Percentiles rank a stretch among this genome's conserved stretches.
phyloP scores from a whole-genome alignment of 2,329 filamentous ascomycete genomes.

The Nannizziopsis arthrosporioides region DNA sequence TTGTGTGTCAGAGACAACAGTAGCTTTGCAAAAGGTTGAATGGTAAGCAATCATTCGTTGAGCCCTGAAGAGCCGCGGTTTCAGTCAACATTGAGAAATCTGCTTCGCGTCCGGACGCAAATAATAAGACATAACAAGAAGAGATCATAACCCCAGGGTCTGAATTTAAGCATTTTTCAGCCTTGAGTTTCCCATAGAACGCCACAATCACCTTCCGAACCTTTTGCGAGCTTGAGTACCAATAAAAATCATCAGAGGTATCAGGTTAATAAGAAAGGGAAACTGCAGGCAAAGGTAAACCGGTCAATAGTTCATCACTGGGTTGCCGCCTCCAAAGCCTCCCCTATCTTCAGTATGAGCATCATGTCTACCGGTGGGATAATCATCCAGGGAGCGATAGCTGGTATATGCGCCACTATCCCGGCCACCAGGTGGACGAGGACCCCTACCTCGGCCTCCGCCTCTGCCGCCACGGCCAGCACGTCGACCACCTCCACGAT shows the following conservation, averaged over 20 bases:
- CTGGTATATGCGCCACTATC: conserved; percentile 39
- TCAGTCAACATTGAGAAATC: too few relatives aligned
- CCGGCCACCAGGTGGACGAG: conserved; percentile 36
- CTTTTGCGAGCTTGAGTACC: too few relatives aligned
- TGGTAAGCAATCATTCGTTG: too few relatives aligned
- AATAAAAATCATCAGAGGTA: not conserved
- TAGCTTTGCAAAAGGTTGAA: too few relatives aligned
- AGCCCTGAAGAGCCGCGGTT: too few relatives aligned
- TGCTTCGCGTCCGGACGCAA: too few relatives aligned
- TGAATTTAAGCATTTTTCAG: too few relatives aligned
- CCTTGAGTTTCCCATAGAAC: too few relatives aligned
- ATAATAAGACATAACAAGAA: too few relatives aligned
- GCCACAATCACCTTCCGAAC: too few relatives aligned
- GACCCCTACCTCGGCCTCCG: conserved; percentile 29
- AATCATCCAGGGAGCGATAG: conserved; percentile 59
- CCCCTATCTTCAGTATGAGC: conserved; percentile 23
- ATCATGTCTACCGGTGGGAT: conserved; percentile 22
- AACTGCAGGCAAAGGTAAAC: not conserved
- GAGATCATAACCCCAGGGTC: too few relatives aligned
- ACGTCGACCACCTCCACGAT: conserved; percentile 25
- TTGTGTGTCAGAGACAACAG: too few relatives aligned
- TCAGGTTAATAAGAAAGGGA: not conserved
- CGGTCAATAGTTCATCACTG: conserved; percentile 32
- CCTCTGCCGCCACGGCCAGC: conserved; percentile 36
- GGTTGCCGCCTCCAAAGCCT: conserved; percentile 20